Conservation (phyloP, 2,329 filamentous ascomycete genomes). For the Scedosporium minutisporum region DNA sequence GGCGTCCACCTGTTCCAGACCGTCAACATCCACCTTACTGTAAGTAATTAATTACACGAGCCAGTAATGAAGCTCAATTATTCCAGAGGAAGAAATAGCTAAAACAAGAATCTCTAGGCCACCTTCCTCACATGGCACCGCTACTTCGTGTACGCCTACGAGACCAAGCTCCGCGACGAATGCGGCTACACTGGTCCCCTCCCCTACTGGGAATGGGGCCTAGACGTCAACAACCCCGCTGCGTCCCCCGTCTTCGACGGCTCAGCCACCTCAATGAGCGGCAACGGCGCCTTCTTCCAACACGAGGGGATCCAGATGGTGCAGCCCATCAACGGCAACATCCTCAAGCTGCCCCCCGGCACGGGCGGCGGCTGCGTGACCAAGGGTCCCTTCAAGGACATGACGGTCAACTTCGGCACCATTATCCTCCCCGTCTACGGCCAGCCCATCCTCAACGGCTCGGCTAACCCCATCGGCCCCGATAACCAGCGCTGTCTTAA, state of each 20-base stretch:
- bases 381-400: conserved; percentile 31
- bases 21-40: conserved; percentile 12
- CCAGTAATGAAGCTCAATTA: not conserved
- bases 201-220: conserved; percentile 40
- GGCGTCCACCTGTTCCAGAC: conserved; percentile 16
- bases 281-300: conserved; percentile 26
- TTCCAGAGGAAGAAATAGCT: not conserved
- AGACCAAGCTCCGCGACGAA: conserved; percentile 13
- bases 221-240: conserved; percentile 30
- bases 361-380: conserved; percentile 41
- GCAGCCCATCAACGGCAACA: conserved; percentile 28
- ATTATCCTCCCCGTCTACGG: conserved; percentile 8
- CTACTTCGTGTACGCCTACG: conserved; percentile 13
- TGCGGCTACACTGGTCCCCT: conserved; percentile 15
- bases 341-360: conserved; percentile 29
- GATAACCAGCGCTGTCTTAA: conserved; percentile 34
- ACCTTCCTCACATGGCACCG: conserved; percentile 22
- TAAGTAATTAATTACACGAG: not conserved
- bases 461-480: conserved; percentile 12
- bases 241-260: conserved; percentile 44
- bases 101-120: conserved; percentile 14
- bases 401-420: conserved; percentile 24
- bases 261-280: conserved; percentile 32
- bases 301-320: conserved; percentile 13
- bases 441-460: not conserved